These are phyloP conservation scores for Hirschfeldia incana DNA, from an alignment of 345 rosid genomes.

Conservation along the genomic window DNA sequence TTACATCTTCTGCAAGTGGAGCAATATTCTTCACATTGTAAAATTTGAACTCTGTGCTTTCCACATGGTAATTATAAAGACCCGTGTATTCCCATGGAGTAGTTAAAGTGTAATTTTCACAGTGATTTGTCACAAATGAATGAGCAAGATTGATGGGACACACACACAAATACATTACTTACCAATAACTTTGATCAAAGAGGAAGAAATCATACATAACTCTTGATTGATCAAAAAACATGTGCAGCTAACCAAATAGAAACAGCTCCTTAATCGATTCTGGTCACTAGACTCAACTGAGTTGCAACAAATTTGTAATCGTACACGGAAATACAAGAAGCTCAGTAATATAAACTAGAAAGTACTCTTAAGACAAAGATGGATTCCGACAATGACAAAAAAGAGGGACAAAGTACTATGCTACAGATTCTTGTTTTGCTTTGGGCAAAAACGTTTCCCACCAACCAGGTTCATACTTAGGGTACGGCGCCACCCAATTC, in stretches of 20 bases:
- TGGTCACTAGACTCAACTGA: conserved; percentile 2
- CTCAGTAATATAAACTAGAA: conserved; percentile 17
- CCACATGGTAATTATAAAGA: too few species aligned
- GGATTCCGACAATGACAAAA: not conserved
- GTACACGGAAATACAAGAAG: conserved; percentile 6
- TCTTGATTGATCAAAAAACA: conserved; percentile 8
- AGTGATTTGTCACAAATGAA: not conserved
- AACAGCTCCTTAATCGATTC: not conserved
- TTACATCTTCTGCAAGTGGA: not conserved
- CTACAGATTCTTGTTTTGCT: conserved; percentile 46
- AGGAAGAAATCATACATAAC: not conserved
- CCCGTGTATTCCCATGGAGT: too few species aligned
- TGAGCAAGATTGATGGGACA: not conserved
- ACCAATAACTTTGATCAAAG: not conserved
- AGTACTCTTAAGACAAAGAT: conserved; percentile 15
- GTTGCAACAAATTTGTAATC: conserved; percentile 14
- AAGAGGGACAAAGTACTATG: not conserved
- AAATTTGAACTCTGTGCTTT: not conserved
- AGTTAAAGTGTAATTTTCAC: not conserved
- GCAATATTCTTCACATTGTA: not conserved
- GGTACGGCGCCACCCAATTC: conserved; percentile 91
- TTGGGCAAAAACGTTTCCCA: conserved; percentile 85
- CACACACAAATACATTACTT: not conserved
- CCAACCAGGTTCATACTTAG: conserved; percentile 92
- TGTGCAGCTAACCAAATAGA: not conserved